Base-by-base conservation (phyloP, 2,329 filamentous ascomycete species). In the Epichloe glyceriae region DNA sequence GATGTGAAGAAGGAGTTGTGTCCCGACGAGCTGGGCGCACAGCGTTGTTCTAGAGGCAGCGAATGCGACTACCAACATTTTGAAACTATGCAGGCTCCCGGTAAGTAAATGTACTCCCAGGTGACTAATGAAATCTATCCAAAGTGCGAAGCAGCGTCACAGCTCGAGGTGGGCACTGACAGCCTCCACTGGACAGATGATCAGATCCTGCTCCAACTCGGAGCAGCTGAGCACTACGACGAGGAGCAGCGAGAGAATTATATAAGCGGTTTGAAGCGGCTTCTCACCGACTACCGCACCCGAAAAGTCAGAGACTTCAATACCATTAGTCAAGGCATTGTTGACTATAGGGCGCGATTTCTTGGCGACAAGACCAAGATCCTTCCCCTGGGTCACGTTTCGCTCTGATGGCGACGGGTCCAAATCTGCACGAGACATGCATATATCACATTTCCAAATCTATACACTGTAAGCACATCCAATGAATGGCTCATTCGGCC, bases 61-160 rank as follows among this genome's bases (percentile, higher is more conserved):
- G 73, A 78, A 50, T 98, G 93, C 69, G 71, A 80, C 51, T 83
- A 72, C 57, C 78, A 97, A 72, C 93, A 98, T 70, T 90, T 95
- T 64, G 64, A 64, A 45, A 61, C 56, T 48, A 67, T 69, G 59
- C 61, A 62, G 50, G 61, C 65, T 47, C 62, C 67, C 56, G 67
- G 67, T 70, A 64, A 57, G 67, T 67, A 42, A 12, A 8, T 54
- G 38, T 47, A n/a, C 5, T 46, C 54, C 47, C 49, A 47, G 54
- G 52, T 47, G 43, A 41, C 57, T 53, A 53, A 54, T 52, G 44
- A 55, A 48, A 50, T 54, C 30, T 17, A 15, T n/a, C 7, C 54
- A 51, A 49, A 47, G 34, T 22, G 40, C 43, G 37, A 52, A 55
- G 51, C 55, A 43, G 39, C 34, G 37, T 52, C 17, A 46, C 47